Evolutionary conservation across 202 grass and related monocot species (phyloP), one percentile per base, ranked within the genome.

Genomic region (Carex arenaria): DNA sequence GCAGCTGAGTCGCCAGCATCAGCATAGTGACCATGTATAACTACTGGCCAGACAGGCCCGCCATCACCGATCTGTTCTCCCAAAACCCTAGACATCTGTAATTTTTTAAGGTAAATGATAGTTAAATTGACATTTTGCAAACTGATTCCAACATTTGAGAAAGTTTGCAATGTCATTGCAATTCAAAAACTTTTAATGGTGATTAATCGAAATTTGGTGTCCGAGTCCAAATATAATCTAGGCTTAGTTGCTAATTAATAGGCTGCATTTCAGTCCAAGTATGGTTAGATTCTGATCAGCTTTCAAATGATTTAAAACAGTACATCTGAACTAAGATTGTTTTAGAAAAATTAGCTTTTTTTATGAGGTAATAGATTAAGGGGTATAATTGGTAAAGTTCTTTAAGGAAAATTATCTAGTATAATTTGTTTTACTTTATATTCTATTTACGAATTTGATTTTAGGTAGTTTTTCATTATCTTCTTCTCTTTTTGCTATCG

Each of bases 11-110:
- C 82, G 63, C 95, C 95, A 60, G 95, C 87, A 88, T 93, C 93
- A 22, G 95, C 95, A 84, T 97, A 97, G 85, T 97, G 95, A 22
- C 95, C 92, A 82, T 97, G 95, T 87, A 93, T 91, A 75, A 88
- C 92, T 83, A 87, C 80, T 85, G 95, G 95, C 92, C 95, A 97
- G 76, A 94, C 86, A 85, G 90, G 90, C 78, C 89, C 84, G 53
- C 87, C 87, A 65, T 53, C 83, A 55, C 90, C 87, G 59, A 97
- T 91, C 85, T 97, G 92, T 81, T 97, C 90, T 61, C 95, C 89
- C 83, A 94, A 86, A 71, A 89, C 88, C 88, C 89, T 94, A 64
- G 95, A 97, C 84, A 97, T 97, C 84, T 82, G 45, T 82, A 59
- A 78, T 78, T 38, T 72, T 78, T 60, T 19, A 15, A 60, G 52